Evolutionary conservation across 2,329 filamentous ascomycete genomes (phyloP).

Genomic region (Cryphonectria parasitica): DNA sequence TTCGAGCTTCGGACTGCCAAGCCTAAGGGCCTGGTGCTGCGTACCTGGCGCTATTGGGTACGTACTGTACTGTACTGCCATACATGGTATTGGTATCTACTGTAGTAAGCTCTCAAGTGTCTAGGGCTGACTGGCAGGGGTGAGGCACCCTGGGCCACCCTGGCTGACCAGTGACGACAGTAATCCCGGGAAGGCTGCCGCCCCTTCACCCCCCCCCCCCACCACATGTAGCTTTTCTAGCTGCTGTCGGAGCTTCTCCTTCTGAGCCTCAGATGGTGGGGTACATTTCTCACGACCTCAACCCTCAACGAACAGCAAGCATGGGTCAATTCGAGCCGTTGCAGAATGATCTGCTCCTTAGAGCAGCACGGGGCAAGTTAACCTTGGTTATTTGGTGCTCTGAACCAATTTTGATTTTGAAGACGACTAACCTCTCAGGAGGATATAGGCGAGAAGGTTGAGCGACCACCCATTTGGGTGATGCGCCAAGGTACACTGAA

Average conservation of each 20-base stretch:
- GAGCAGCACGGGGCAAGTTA: slow-evolving; percentile 80
- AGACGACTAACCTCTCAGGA: slow-evolving; percentile 12
- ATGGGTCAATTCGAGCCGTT: slow-evolving; percentile 69
- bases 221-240: slow-evolving; percentile 3
- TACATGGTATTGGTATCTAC: no score
- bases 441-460: slow-evolving; percentile 77
- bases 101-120: background rate
- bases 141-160: background rate
- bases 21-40: background rate
- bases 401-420: background rate
- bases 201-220: background rate
- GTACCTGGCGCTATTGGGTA: slow-evolving; percentile 7
- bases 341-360: slow-evolving; percentile 89
- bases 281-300: slow-evolving; percentile 6
- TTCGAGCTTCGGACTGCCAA: slow-evolving; percentile 1
- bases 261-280: background rate
- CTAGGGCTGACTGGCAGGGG: background rate
- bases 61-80: background rate
- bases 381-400: background rate
- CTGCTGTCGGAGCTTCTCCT: background rate
- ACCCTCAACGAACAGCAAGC: slow-evolving; percentile 11
- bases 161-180: background rate
- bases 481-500: slow-evolving; percentile 85
- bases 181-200: no score
- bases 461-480: slow-evolving; percentile 96